These are phyloP conservation scores for Trichosporon coremiiforme DNA, from an alignment of 1,284 basidiomycete species.

Conservation along the genomic window DNA sequence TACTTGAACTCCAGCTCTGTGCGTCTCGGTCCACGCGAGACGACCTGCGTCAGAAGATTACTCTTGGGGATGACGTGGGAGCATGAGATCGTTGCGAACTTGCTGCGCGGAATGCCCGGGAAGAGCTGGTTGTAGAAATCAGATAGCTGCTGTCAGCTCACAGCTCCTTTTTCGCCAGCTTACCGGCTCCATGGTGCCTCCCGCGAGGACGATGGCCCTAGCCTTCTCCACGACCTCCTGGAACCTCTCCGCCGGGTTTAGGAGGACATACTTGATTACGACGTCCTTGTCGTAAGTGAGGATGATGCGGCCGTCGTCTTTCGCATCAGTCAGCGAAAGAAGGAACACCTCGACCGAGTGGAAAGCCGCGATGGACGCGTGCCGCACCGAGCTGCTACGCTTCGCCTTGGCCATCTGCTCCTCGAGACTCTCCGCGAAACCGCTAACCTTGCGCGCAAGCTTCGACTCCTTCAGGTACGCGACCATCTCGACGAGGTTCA, in stretches of 20 bases:
- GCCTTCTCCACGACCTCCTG: conserved; percentile 76
- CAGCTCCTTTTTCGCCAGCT: conserved; percentile 28
- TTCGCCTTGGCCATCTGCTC: conserved; percentile 22
- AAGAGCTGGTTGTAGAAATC: conserved; percentile 86
- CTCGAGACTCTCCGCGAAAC: conserved; percentile 72
- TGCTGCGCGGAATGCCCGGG: conserved; percentile 64
- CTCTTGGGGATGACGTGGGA: conserved; percentile 85
- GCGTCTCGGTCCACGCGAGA: conserved; percentile 76
- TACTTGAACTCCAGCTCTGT: conserved; percentile 80
- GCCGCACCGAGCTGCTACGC: conserved; percentile 32
- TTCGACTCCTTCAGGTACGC: conserved; percentile 82
- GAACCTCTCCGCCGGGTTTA: conserved; percentile 89
- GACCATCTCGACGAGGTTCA: conserved; percentile 80
- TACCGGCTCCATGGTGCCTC: conserved; percentile 97
- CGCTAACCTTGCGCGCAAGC: conserved; percentile 70
- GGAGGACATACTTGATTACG: conserved; percentile 83
- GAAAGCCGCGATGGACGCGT: conserved; percentile 68
- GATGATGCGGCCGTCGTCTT: conserved; percentile 67
- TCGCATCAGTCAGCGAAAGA: conserved; percentile 74
- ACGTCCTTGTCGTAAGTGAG: conserved; percentile 42
- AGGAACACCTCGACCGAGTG: conserved; percentile 84
- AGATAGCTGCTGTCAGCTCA: conserved; percentile 68
- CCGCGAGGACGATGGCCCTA: conserved; percentile 81
- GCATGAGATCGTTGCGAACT: conserved; percentile 80
- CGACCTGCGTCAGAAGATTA: conserved; percentile 76